Base-by-base conservation (phyloP, 805 yeast genomes). In the Monosporozyma siamensis region DNA sequence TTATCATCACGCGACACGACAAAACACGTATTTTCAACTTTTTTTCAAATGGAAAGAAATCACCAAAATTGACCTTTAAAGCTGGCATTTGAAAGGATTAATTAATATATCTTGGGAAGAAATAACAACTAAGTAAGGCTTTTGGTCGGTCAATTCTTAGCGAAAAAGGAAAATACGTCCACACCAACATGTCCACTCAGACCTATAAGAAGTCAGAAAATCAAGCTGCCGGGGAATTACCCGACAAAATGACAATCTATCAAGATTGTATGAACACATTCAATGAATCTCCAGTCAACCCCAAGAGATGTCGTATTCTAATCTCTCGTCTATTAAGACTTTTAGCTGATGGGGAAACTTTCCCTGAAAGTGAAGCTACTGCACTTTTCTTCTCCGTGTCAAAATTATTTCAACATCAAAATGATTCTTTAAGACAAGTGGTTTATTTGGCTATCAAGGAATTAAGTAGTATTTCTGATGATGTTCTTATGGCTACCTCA, bases 221-320 rank as follows among this genome's bases (percentile, higher is more conserved):
- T 60, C 60, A 75, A 43, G 85, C 74, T 51, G 70, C 82, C 39
- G 79, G 81, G 44, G 68, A 72, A 26, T 64, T 75, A 53, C 94
- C 95, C 44, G 97, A 92, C 67, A 89, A 89, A 67, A 92, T 92
- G 97, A 82, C 96, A 9, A 89, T 92, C 48, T 90, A 83, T 64
- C 98, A 92, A 67, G 95, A 89, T 62, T 89, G 97, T 70, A 70
- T 86, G 58, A 84, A 84, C 52, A 89, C 85, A 47, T 92, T 92
- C 74, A 90, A 89, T 68, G 86, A 89, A 49, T 75, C 92, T 35
- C 95, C 95, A 9, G 82, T 89, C 46, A 81, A 84, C 55, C 84
- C 97, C 22, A 82, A 80, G 54, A 82, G 82, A 65, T 88, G 95
- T 59, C 84, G 98, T 54, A 63, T 71, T 45, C 69, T 90, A 59